phyloP scores from a whole-genome alignment of 1,284 basidiomycete species.

The Stereum hirsutum region DNA sequence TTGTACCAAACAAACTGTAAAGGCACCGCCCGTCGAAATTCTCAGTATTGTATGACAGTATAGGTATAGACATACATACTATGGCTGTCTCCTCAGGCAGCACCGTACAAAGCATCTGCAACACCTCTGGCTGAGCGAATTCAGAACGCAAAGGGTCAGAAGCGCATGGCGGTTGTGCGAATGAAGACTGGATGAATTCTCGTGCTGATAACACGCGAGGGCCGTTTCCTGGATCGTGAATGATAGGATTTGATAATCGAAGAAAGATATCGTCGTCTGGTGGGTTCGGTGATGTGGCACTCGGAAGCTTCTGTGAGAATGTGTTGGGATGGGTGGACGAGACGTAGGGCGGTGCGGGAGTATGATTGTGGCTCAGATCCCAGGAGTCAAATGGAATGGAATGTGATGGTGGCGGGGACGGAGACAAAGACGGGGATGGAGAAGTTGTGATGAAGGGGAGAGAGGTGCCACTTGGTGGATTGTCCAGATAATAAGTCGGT shows the following conservation, averaged over 20 bases:
- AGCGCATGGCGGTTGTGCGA: conserved; percentile 51
- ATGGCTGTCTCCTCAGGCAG: conserved; percentile 63
- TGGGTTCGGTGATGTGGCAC: too few relatives aligned
- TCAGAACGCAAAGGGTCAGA: conserved; percentile 60
- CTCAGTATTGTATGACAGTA: background rate
- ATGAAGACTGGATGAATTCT: conserved; percentile 52
- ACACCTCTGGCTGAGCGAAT: conserved; percentile 62
- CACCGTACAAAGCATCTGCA: conserved; percentile 59
- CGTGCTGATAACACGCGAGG: conserved; percentile 56
- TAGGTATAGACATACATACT: conserved; percentile 40
- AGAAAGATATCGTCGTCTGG: too few relatives aligned
- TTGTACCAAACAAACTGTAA: conserved; percentile 75
- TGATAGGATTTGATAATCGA: conserved; percentile 36
- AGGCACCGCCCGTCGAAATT: background rate
- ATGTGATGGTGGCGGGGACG: too few relatives aligned
- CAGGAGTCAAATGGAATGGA: too few relatives aligned
- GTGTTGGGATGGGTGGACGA: too few relatives aligned
- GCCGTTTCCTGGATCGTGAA: conserved; percentile 68
- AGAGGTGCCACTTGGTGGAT: too few relatives aligned
- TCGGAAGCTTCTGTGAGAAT: too few relatives aligned
- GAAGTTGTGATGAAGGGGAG: too few relatives aligned
- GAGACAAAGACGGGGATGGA: too few relatives aligned
- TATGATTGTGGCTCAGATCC: too few relatives aligned
- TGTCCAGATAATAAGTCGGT: too few relatives aligned
- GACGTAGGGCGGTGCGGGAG: too few relatives aligned